Evolutionary conservation across 257 asterid genomes (phyloP).

Genomic region (Petunia axillaris): DNA sequence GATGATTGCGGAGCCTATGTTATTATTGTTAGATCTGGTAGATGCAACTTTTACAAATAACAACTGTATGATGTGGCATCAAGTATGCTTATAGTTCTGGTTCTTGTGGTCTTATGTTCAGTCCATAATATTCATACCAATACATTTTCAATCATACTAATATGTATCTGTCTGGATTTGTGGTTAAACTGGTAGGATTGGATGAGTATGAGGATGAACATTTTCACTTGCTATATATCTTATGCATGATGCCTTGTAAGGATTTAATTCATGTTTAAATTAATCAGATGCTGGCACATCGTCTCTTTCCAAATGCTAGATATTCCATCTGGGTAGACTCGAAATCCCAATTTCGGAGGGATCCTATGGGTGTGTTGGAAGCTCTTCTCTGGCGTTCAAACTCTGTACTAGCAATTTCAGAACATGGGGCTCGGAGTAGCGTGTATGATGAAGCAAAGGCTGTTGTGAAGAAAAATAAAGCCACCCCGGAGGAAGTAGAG

Average conservation of each 20-base stretch:
- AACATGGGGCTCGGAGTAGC: constrained; percentile 98
- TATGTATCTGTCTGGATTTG: background rate
- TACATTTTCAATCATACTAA: background rate
- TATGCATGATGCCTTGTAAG: constrained; percentile 16
- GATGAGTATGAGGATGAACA: background rate
- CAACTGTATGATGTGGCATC: background rate
- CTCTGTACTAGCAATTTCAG: constrained; percentile 90
- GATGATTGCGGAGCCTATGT: background rate
- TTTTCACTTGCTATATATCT: constrained; percentile 1
- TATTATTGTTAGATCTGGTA: background rate
- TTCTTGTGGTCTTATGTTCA: background rate
- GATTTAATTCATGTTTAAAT: constrained; percentile 30
- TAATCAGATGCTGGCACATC: constrained; percentile 95
- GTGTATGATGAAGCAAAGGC: constrained; percentile 99
- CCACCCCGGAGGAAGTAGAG: constrained; percentile 92
- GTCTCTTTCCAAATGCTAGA: constrained; percentile 88
- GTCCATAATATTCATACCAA: background rate
- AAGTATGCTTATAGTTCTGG: background rate
- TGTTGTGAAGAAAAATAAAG: constrained; percentile 91
- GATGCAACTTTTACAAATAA: background rate
- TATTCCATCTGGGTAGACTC: constrained; percentile 99
- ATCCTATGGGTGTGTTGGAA: constrained; percentile 89
- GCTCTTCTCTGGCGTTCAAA: constrained; percentile 90
- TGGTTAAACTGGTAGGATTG: background rate
- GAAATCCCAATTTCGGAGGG: constrained; percentile 94